Percentiles rank a stretch among this genome's conserved stretches.
phyloP scores from a whole-genome alignment of 164 flowering plant genomes.

The Vitis rupestris region DNA sequence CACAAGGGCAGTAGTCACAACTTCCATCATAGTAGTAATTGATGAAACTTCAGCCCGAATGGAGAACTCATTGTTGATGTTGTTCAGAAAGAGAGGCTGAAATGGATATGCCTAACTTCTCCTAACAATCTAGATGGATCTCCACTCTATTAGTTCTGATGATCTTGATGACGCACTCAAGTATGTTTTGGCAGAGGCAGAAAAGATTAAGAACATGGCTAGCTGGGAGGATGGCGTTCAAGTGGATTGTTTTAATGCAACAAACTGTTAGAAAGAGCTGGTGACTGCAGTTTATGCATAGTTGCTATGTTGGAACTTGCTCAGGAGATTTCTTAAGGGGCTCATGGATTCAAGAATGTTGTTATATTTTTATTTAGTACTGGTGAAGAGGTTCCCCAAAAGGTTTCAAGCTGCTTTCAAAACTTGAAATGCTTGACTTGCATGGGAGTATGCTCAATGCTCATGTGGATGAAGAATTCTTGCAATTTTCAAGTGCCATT shows the following conservation, averaged over 20 bases:
- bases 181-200: conserved; percentile 70
- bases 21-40: no score
- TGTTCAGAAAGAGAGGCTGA: no score
- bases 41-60: no score
- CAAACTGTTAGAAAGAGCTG: conserved; percentile 90
- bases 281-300: conserved; percentile 94
- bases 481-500: conserved; percentile 54
- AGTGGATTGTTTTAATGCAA: conserved; percentile 71
- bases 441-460: conserved; percentile 78
- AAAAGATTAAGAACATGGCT: conserved; percentile 64
- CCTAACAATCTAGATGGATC: conserved; percentile 42
- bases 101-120: no score
- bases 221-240: conserved; percentile 95
- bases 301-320: conserved; percentile 97
- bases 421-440: conserved; percentile 75
- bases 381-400: conserved; percentile 84
- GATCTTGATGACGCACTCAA: conserved; percentile 73
- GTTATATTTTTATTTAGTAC: conserved; percentile 88
- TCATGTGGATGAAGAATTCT: conserved; percentile 53
- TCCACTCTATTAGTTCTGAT: conserved; percentile 87
- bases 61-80: no score
- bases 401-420: conserved; percentile 59
- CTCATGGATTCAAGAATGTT: conserved; percentile 81
- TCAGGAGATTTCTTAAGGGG: conserved; percentile 91
- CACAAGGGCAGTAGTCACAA: no score